Evolutionary conservation across 257 asterid genomes (phyloP).

Genomic region (Scutellaria baicalensis): DNA sequence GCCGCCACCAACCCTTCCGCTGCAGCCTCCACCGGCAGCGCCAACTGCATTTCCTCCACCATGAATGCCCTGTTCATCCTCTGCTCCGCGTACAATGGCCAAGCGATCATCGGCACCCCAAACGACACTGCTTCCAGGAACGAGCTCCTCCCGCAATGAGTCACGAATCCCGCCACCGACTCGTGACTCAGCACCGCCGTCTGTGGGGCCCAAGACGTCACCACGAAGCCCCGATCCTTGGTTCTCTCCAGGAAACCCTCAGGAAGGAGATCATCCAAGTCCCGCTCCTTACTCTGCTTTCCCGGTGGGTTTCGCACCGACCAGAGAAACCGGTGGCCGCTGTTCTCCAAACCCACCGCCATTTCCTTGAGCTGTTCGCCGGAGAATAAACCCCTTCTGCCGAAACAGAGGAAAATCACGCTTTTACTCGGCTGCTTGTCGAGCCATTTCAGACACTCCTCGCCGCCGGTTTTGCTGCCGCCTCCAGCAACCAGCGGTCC

Average conservation of each 20-base stretch:
- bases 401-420: constrained; percentile 51
- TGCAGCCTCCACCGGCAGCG: neutral
- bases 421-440: constrained; percentile 46
- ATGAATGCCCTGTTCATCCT: constrained; percentile 20
- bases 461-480: neutral
- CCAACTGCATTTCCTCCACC: constrained; percentile 15
- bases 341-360: constrained; percentile 49
- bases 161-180: constrained; percentile 58
- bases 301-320: constrained; percentile 7
- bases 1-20: constrained; percentile 42
- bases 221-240: constrained; percentile 33
- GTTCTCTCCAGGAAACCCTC: constrained; percentile 42
- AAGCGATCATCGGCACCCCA: constrained; percentile 37
- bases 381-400: constrained; percentile 39
- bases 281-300: neutral
- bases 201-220: constrained; percentile 61
- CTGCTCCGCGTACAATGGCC: constrained; percentile 72
- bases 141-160: constrained; percentile 69
- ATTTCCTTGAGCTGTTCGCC: constrained; percentile 12
- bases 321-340: constrained; percentile 41
- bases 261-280: constrained; percentile 26
- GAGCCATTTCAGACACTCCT: constrained; percentile 42
- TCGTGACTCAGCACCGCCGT: constrained; percentile 37
- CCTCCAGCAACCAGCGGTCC: constrained; percentile 25
- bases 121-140: constrained; percentile 2